Conservation (phyloP, 2,329 filamentous ascomycete genomes). For the Mollisia scopiformis region DNA sequence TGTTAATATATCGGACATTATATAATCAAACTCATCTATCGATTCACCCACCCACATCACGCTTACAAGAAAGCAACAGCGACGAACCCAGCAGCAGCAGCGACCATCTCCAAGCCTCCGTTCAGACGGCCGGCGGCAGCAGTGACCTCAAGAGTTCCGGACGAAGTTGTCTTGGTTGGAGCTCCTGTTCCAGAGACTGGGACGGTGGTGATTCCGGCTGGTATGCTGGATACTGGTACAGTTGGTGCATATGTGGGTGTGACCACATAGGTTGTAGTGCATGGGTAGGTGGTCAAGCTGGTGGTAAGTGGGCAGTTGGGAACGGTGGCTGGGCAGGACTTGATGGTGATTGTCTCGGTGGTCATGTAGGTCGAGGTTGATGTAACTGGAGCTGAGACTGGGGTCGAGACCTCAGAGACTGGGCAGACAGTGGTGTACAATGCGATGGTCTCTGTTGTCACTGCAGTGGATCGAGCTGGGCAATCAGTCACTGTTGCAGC, state of each 20-base stretch:
- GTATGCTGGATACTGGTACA: not conserved
- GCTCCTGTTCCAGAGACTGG: conserved; percentile 1
- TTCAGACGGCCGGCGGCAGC: conserved; percentile 18
- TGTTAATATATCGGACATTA: conserved; percentile 5
- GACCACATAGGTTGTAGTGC: conserved; percentile 10
- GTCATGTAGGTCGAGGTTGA: conserved; percentile 51
- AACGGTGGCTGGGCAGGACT: conserved; percentile 30
- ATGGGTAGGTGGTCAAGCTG: not conserved
- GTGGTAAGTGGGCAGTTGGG: conserved; percentile 30
- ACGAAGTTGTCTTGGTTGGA: conserved; percentile 11
- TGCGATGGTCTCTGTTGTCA: conserved; percentile 41
- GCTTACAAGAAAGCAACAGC: conserved; percentile 17
- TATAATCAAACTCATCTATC: not conserved
- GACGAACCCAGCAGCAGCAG: conserved; percentile 17
- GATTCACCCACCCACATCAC: too few relatives aligned
- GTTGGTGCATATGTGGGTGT: conserved; percentile 14
- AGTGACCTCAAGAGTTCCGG: conserved; percentile 9
- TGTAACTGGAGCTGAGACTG: conserved; percentile 27
- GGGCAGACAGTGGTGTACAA: conserved; percentile 43
- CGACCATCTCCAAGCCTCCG: conserved; percentile 11
- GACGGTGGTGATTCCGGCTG: not conserved
- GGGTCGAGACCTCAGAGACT: conserved; percentile 28
- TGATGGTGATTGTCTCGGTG: conserved; percentile 36
- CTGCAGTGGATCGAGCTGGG: conserved; percentile 41
- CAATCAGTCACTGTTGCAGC: conserved; percentile 52